These are phyloP conservation scores for Luffa aegyptiaca DNA, from an alignment of 306 rosid genomes.

Conservation along the genomic window DNA sequence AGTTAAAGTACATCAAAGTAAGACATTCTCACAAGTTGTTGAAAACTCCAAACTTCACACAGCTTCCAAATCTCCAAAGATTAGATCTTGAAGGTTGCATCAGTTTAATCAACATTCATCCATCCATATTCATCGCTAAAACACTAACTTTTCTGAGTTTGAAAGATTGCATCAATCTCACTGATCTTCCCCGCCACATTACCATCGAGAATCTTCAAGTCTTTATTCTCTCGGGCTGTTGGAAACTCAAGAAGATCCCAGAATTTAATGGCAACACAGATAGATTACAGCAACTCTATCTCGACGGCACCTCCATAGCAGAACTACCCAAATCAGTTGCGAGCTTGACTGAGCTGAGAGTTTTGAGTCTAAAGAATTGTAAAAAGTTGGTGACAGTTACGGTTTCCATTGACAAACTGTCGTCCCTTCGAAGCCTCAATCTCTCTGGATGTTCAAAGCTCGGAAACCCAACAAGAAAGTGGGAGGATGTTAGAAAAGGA, in stretches of 20 bases:
- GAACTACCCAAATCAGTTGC: background rate
- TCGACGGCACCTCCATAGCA: background rate
- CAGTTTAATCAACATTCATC: background rate
- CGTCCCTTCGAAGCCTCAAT: background rate
- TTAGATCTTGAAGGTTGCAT: constrained; percentile 12
- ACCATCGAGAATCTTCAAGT: background rate
- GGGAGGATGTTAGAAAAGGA: background rate
- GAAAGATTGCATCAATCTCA: background rate
- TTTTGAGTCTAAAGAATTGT: background rate
- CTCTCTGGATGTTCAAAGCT: background rate
- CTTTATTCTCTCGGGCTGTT: background rate
- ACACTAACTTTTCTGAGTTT: background rate
- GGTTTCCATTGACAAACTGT: background rate
- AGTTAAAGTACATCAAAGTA: constrained; percentile 4
- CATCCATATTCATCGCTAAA: too few species aligned
- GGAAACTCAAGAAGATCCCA: background rate
- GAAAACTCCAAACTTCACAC: constrained; percentile 8
- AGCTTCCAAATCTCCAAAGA: background rate
- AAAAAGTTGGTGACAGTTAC: background rate
- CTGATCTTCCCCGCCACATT: background rate
- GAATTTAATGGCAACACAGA: background rate
- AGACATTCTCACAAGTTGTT: constrained; percentile 3
- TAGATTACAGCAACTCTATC: background rate
- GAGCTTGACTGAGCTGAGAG: background rate
- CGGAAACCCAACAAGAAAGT: background rate